Evolutionary conservation across 495 filamentous ascomycete species (phyloP).

Genomic region (Xylaria grammica): DNA sequence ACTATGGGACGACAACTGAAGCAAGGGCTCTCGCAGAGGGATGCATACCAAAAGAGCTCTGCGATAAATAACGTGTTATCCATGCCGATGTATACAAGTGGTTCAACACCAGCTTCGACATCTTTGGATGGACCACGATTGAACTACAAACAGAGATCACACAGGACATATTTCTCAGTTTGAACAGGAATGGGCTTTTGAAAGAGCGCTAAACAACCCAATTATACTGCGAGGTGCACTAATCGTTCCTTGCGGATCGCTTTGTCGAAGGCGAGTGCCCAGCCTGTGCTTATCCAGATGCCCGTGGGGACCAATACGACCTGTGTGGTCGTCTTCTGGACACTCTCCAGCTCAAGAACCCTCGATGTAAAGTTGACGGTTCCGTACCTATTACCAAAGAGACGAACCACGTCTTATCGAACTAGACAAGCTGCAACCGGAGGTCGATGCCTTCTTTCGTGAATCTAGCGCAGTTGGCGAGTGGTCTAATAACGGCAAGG

Average conservation of each 20-base stretch:
- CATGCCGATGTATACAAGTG: conserved; percentile 43
- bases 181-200: conserved; percentile 77
- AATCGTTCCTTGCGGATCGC: conserved; percentile 86
- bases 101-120: conserved; percentile 46
- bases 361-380: conserved; percentile 81
- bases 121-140: conserved; percentile 45
- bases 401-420: conserved; percentile 67
- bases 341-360: conserved; percentile 68
- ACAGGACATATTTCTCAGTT: conserved; percentile 79
- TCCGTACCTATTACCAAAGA: conserved; percentile 73
- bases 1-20: conserved; percentile 46
- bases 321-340: conserved; percentile 80
- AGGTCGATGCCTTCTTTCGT: conserved; percentile 73
- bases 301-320: conserved; percentile 81
- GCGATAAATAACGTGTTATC: conserved; percentile 43
- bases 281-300: conserved; percentile 79
- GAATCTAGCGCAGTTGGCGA: conserved; percentile 52
- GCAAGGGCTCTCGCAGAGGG: conserved; percentile 42
- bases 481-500: conserved; percentile 81
- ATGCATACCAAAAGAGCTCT: conserved; percentile 42
- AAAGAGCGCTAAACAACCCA: conserved; percentile 78
- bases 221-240: conserved; percentile 84
- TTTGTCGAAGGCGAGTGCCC: conserved; percentile 91
- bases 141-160: conserved; percentile 75
- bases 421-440: conserved; percentile 79